Conservation (phyloP, 140 eudicot species). For the Stevia rebaudiana region DNA sequence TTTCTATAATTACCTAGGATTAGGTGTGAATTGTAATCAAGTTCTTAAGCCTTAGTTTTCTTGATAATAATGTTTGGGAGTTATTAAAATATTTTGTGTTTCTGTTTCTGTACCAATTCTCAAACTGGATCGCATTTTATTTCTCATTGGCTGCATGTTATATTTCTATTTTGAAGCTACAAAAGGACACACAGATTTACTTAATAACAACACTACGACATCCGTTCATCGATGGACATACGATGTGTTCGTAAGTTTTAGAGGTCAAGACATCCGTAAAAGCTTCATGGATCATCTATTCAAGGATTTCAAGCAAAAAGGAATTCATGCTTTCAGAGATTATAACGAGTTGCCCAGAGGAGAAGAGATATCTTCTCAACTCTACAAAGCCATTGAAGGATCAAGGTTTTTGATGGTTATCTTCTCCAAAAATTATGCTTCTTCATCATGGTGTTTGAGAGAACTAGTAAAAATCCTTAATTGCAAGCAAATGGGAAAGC, state of each 20-base stretch:
- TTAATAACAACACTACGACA: neutral
- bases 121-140: too few relatives aligned
- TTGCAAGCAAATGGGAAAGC: neutral
- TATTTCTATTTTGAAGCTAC: too few relatives aligned
- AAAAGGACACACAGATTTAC: neutral
- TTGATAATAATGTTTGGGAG: too few relatives aligned
- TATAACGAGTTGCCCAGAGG: neutral
- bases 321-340: slow-evolving; percentile 11
- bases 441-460: slow-evolving; percentile 16
- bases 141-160: too few relatives aligned
- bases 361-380: slow-evolving; percentile 12
- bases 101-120: too few relatives aligned
- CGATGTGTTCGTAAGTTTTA: slow-evolving; percentile 13
- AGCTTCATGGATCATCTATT: slow-evolving; percentile 13
- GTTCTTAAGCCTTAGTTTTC: too few relatives aligned
- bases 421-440: slow-evolving; percentile 5
- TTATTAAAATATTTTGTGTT: too few relatives aligned
- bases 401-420: slow-evolving; percentile 11
- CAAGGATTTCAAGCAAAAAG: neutral
- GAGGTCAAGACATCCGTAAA: slow-evolving; percentile 21
- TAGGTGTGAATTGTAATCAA: too few relatives aligned
- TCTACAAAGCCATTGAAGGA: slow-evolving; percentile 6
- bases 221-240: slow-evolving; percentile 1
- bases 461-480: slow-evolving; percentile 16
- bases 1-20: too few relatives aligned